Conservation (phyloP, 805 yeast species). For the Candida jianshihensis region DNA sequence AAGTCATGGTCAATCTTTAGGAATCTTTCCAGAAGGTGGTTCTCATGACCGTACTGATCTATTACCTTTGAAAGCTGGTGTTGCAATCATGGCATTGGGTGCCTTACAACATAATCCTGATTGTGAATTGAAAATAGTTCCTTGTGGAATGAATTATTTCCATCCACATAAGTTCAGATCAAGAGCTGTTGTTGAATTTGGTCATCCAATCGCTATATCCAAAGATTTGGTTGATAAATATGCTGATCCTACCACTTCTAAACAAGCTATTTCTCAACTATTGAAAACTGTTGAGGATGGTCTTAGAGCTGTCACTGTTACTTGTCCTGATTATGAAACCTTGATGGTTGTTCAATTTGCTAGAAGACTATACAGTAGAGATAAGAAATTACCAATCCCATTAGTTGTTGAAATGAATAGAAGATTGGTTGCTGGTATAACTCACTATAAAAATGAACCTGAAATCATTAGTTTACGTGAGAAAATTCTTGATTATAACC, state of each 20-base stretch:
- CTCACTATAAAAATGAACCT: conserved; percentile 65
- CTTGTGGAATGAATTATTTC: conserved; percentile 94
- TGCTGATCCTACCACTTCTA: conserved; percentile 47
- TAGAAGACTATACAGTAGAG: conserved; percentile 77
- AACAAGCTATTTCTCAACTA: conserved; percentile 67
- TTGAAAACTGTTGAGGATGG: conserved; percentile 70
- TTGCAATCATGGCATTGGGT: conserved; percentile 95
- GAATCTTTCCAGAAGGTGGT: conserved; percentile 97
- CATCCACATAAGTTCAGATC: conserved; percentile 91
- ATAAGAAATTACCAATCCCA: conserved; percentile 69
- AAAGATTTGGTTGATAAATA: conserved; percentile 59
- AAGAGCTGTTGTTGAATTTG: conserved; percentile 91
- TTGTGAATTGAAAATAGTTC: conserved; percentile 78
- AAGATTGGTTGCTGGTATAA: conserved; percentile 75
- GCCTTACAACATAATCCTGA: conserved; percentile 74
- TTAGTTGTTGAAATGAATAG: conserved; percentile 88
- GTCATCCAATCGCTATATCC: conserved; percentile 70
- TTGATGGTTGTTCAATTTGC: conserved; percentile 93
- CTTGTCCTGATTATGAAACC: conserved; percentile 89
- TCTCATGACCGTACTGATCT: conserved; percentile 91
- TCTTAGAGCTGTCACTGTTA: conserved; percentile 82
- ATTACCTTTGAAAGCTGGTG: conserved; percentile 92
- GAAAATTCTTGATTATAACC: conserved; percentile 66
- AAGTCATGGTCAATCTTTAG: conserved; percentile 73
- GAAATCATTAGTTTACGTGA: conserved; percentile 51